Evolutionary conservation across 345 rosid genomes (phyloP), one percentile per base, ranked within the genome.

Genomic region (Cardamine occulta): DNA sequence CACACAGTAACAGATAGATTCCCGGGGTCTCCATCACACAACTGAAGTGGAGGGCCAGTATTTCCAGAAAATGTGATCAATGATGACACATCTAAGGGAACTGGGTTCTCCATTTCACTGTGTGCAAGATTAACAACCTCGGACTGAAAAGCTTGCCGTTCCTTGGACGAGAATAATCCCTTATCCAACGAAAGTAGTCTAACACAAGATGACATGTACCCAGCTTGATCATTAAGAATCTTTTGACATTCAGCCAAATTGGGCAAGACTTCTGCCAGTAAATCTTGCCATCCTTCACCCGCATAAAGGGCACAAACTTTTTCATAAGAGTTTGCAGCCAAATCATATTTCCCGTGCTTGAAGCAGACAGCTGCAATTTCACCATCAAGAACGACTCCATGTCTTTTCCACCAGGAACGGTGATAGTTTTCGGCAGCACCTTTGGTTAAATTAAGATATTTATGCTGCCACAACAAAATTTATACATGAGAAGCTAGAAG

Each of bases 371-470:
- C 92, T 63, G 97, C 99, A 59, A 92, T 90, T 85, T 95, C 99
- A 76, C 97, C 97, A 80, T 95, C 97, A 67, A 91, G 99, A 79
- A 90, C 88, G 72, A 95, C 97, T 44, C 97, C 97, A 82, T 95
- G 99, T 76, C 99, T 86, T 86, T 89, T 92, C 99, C 99, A 95
- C 97, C 99, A 95, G 60, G 97, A 95, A 62, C 75, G 90, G 84
- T 95, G 96, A 83, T 88, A 95, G 75, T 95, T 92, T 57, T 90
- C 87, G 40, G 99, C 97, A 74, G 99, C 99, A 80, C 97, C 99
- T 88, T 90, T 92, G 28, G 97, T 90, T 66, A 95, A 85, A 72
- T 82, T 88, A 73, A 95, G 89, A 79, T 92, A 95, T 65, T 92
- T 92, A 81, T 87, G 74, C 99, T 92, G 90, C 81, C 84, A 86